Conservation (phyloP, 495 filamentous ascomycete genomes). For the Neurospora sp. region DNA sequence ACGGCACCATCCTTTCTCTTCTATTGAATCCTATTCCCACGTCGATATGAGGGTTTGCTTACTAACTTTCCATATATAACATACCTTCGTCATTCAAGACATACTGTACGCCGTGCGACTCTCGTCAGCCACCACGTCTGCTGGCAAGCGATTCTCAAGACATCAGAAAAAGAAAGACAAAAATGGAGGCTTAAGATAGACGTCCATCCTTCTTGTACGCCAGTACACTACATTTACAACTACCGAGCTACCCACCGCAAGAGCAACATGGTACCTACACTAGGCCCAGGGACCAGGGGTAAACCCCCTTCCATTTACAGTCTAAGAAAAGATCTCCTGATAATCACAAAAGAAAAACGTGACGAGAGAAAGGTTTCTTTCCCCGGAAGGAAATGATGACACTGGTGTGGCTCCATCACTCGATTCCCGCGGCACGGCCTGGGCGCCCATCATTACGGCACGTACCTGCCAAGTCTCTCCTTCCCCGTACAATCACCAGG, state of each 20-base stretch:
- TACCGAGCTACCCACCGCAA: not conserved
- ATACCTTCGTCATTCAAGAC: not conserved
- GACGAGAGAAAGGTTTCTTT: not conserved
- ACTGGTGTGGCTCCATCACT: not conserved
- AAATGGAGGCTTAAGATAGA: not conserved
- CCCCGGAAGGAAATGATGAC: not conserved
- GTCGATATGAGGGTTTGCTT: not conserved
- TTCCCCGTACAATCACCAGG: not conserved
- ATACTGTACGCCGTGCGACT: not conserved
- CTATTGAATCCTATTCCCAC: not conserved
- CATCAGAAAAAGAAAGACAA: not conserved
- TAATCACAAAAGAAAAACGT: not conserved
- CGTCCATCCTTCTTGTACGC: not conserved
- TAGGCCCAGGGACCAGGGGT: not conserved
- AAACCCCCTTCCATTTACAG: not conserved
- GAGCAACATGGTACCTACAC: not conserved
- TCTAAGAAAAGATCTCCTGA: not conserved
- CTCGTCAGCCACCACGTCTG: not conserved
- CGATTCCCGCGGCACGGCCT: not conserved
- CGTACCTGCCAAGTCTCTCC: not conserved
- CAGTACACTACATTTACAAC: not conserved
- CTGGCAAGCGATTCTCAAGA: not conserved
- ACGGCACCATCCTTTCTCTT: not conserved
- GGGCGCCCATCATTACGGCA: not conserved
- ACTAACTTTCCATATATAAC: not conserved